phyloP scores from a whole-genome alignment of 495 filamentous ascomycete genomes.

The Penicillium salamii region DNA sequence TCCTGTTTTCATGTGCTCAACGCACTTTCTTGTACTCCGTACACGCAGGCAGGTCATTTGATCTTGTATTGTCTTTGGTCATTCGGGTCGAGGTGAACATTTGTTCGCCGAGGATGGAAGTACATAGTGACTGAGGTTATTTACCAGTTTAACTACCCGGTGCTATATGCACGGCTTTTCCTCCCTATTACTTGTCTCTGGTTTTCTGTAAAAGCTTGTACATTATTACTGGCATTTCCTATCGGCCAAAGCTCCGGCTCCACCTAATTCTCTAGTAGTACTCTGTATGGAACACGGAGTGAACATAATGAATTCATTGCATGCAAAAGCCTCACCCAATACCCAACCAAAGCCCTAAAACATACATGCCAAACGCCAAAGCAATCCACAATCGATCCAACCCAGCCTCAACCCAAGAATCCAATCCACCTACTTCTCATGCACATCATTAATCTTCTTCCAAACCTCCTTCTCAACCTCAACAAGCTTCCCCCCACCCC shows the following conservation, averaged over 20 bases:
- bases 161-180: neutral
- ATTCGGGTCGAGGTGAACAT: slow-evolving; percentile 16
- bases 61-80: slow-evolving; percentile 10
- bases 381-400: neutral
- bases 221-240: too few species aligned
- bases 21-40: slow-evolving; percentile 10
- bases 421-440: slow-evolving; percentile 18
- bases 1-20: slow-evolving; percentile 3
- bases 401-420: neutral
- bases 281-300: too few species aligned
- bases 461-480: slow-evolving; percentile 69
- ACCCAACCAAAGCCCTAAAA: neutral
- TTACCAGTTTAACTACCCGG: neutral
- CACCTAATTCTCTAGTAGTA: too few species aligned
- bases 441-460: slow-evolving; percentile 58
- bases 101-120: slow-evolving; percentile 2
- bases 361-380: neutral
- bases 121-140: slow-evolving; percentile 9
- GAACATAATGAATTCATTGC: too few species aligned
- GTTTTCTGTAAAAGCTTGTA: too few species aligned
- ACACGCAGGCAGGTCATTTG: slow-evolving; percentile 6
- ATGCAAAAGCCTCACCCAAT: neutral
- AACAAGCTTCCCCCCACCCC: slow-evolving; percentile 57
- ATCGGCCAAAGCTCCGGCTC: too few species aligned
- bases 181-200: too few species aligned